Evolutionary conservation across 106 monocot genomes (phyloP), one percentile per base, ranked within the genome.

Genomic region (Dactylorhiza incarnata): DNA sequence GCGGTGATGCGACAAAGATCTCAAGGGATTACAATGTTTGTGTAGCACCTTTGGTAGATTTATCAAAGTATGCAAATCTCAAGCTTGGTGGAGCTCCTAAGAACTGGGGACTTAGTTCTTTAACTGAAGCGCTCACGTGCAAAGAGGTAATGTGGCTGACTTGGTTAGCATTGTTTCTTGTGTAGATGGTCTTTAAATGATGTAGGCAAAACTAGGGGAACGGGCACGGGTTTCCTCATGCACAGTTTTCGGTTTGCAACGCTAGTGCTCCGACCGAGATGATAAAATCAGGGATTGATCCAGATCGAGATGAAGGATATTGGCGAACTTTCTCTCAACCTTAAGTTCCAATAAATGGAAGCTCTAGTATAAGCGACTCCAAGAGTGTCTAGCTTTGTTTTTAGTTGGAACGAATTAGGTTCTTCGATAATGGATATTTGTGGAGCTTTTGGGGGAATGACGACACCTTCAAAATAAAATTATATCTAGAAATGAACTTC

Each of bases 41-140:
- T 52, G 81, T 97, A 73, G 62, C 81, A 73, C 75, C 87, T 20
- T 52, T 93, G 44, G 79, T 84, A 76, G 96, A 97, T 62, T 85
- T 97, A 49, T 97, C 96, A 59, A 75, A 43, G 54, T 73, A 85
- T 73, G 96, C 96, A 68, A 97, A 97, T 83, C 69, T 77, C 71
- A 97, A 93, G 77, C 75, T 91, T 61, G 88, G 84, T 63, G 85
- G 81, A 68, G 53, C 75, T 52, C 77, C 78, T 19, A 93, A 84
- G 77, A 76, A 54, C 52, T 93, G 96, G 96, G 76, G 96, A 58
- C 82, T 97, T 54, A 22, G 65, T 71, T 89, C 93, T 78, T 80
- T 97, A 73, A 93, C 87, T 14, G 89, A 97, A 82, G 83, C 25
- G 45, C 84, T 97, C 74, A 86, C 87, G 48, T 87, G 89, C 85